These are phyloP conservation scores for Sequoia sempervirens DNA, from an alignment of 75 land plant species.

Conservation along the genomic window DNA sequence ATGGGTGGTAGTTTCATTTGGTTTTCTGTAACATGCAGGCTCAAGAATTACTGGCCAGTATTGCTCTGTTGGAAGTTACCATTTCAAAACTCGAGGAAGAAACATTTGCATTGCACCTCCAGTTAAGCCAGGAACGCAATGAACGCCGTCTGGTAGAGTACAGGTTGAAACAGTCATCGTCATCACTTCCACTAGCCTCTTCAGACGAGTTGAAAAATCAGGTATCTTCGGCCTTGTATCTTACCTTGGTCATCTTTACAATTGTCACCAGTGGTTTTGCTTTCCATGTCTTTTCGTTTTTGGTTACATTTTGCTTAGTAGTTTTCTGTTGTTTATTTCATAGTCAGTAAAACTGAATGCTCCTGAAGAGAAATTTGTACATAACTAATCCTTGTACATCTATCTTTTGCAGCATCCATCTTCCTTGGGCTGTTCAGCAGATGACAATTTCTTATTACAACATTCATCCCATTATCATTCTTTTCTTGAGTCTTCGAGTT, in stretches of 20 bases:
- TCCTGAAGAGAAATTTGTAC: background rate
- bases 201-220: slow-evolving; percentile 1
- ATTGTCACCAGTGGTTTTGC: background rate
- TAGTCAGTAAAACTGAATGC: background rate
- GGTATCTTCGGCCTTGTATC: background rate
- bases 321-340: background rate
- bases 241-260: background rate
- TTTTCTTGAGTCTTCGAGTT: background rate
- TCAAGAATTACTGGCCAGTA: slow-evolving; percentile 57
- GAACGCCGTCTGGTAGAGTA: slow-evolving; percentile 59
- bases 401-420: slow-evolving; percentile 1
- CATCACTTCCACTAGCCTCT: slow-evolving; percentile 1
- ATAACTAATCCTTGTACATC: background rate
- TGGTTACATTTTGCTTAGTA: background rate
- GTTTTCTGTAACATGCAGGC: slow-evolving; percentile 22
- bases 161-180: slow-evolving; percentile 25
- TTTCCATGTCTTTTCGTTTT: background rate
- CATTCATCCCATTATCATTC: background rate
- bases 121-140: slow-evolving; percentile 73
- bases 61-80: slow-evolving; percentile 54
- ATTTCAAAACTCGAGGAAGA: slow-evolving; percentile 63
- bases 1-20: slow-evolving; percentile 3
- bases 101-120: slow-evolving; percentile 42
- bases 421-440: background rate
- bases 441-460: slow-evolving; percentile 5